Base-by-base conservation (phyloP, 2,329 filamentous ascomycete species). In the Calonectria pteridis region DNA sequence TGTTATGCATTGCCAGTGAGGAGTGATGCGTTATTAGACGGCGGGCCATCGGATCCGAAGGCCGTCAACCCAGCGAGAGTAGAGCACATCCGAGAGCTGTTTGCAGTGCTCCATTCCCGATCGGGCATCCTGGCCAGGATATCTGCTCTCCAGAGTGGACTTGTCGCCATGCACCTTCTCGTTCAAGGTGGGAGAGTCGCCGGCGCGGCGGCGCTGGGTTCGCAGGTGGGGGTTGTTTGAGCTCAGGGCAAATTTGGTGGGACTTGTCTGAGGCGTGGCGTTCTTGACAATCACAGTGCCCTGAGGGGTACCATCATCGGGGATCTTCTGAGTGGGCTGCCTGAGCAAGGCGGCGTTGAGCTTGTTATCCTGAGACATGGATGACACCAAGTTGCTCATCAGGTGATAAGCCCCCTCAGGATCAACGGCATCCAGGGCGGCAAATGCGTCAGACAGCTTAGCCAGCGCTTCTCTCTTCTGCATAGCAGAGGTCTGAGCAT, bases 91-190 rank as follows among this genome's bases (percentile, higher is more conserved):
- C 1, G 94, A 95, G 46, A 98, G 88, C 82, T 98, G 92, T 81
- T 95, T 95, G 77, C 94, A 94, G 84, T 98, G 96, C 84, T 98
- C 96, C 94, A 98, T 96, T 2, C 95, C 96, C 1, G 92, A 90
- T 59, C 85, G 85, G 2, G 89, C 81, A 67, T 89, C 86, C 49
- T 88, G 87, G 1, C 89, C 90, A 1, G 90, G 90, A 68, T 89
- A 91, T 78, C 88, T 90, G 20, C 87, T 84, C 77, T 90, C 87
- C 13, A 90, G 76, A 2, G 85, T 83, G 29, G 86, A 82, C 78
- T 86, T 89, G 69, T 89, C 90, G 64, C 90, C 87, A 37, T 84
- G 82, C 58, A 87, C 84, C 78, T 85, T 87, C 73, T 90, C 86
- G 49, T 83, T 84, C n/a, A 83, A 80, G 68, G 83, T 83, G 28